Base-by-base conservation (phyloP, 2,329 filamentous ascomycete genomes). In the Penicillium sumatraense region DNA sequence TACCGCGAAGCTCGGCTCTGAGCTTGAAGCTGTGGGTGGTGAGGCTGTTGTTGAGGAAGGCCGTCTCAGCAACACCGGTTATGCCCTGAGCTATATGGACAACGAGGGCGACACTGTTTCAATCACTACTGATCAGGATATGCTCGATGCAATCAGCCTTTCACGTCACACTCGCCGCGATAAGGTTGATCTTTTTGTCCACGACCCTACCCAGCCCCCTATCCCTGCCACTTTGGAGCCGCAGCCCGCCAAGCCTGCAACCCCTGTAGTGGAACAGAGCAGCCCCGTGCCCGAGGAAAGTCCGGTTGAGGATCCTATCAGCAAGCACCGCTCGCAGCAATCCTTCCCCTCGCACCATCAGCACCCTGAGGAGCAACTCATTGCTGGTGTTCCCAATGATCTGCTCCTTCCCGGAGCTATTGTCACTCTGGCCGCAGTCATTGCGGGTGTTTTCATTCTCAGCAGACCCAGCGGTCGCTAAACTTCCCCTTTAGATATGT, bases 81-180 rank as follows among this genome's bases (percentile, higher is more conserved):
- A 93, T 69, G 95, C 93, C 24, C 80, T 99, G 58, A 96, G 92
- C 80, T 99, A 98, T 70, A 81, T 98, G 63, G 95, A 99, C 72
- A 93, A 98, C 66, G 95, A 99, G 71, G 93, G 95, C 53, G 95
- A 99, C 72, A 93, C 91, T 0, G 92, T 99, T 14, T 96, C 93
- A 36, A 96, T 99, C 72, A 99, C 95, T 10, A 96, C 93, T 0
- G 92, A 98, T 69, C 89, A 93, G 62, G 95, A 99, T 71, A 83
- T 99, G 38, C 78, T 95, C 2, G 95, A 99, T 75, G 92, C 95
- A 1, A 91, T 99, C 63, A 82, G 88, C 18, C 83, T 98, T 24
- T 91, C 93, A 4, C 88, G 91, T 57, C 87, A 89, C 55, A 83
- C 85, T 42, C 86, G 82, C 64, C 87, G 86, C 42, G 95, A 98